Conservation (phyloP, 768 basidiomycete species). For the Tephrocybe sp. region DNA sequence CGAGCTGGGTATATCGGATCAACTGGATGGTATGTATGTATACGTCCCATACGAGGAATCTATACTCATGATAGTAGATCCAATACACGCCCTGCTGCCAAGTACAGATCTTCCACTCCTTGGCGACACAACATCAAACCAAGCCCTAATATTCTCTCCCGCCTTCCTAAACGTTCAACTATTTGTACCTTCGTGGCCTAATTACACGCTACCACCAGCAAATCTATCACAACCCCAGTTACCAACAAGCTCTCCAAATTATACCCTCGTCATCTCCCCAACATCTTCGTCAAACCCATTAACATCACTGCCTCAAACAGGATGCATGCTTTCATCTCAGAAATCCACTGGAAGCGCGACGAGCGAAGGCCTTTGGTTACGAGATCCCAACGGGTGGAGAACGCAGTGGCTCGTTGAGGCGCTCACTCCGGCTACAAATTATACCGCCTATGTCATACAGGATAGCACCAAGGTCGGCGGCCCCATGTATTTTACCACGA, state of each 20-base stretch:
- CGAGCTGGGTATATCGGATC: slow-evolving; percentile 55
- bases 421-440: slow-evolving; percentile 67
- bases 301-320: slow-evolving; percentile 48
- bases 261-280: slow-evolving; percentile 53
- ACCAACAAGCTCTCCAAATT: slow-evolving; percentile 44
- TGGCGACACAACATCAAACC: slow-evolving; percentile 72
- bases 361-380: slow-evolving; percentile 54
- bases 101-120: slow-evolving; percentile 46
- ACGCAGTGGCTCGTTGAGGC: slow-evolving; percentile 65
- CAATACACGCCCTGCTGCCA: slow-evolving; percentile 44
- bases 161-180: slow-evolving; percentile 34
- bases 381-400: slow-evolving; percentile 58
- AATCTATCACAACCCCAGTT: slow-evolving; percentile 42
- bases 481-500: slow-evolving; percentile 72
- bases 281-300: slow-evolving; percentile 39
- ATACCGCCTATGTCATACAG: slow-evolving; percentile 68
- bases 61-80: slow-evolving; percentile 27
- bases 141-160: slow-evolving; percentile 71
- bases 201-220: slow-evolving; percentile 68
- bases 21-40: slow-evolving; percentile 24
- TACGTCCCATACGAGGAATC: not conserved
- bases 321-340: slow-evolving; percentile 50
- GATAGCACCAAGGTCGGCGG: slow-evolving; percentile 56
- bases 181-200: slow-evolving; percentile 56
- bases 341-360: slow-evolving; percentile 35